phyloP scores from a whole-genome alignment of 169 alveolate genomes.

The Eimeria acervulina region DNA sequence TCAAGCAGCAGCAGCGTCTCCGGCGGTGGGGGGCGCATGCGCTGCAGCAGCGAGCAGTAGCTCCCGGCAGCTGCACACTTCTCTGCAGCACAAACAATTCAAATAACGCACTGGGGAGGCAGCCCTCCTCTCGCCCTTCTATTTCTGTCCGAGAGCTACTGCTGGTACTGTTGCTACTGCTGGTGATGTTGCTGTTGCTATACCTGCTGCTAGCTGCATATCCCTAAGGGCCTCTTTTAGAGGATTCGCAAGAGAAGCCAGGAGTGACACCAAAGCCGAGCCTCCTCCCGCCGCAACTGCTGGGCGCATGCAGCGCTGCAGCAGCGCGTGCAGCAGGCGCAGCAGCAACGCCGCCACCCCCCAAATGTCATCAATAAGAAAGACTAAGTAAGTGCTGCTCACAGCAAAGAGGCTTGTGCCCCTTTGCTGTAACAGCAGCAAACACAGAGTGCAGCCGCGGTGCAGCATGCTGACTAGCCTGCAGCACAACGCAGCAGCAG shows the following conservation, averaged over 20 bases:
- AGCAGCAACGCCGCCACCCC: constrained; percentile 60
- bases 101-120: neutral
- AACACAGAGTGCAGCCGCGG: constrained; percentile 66
- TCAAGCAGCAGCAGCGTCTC: constrained; percentile 48
- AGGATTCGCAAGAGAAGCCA: constrained; percentile 54
- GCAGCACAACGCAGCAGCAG: constrained; percentile 36
- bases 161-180: neutral
- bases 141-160: neutral
- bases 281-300: constrained; percentile 25
- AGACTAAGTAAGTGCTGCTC: constrained; percentile 22
- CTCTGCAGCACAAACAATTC: constrained; percentile 35
- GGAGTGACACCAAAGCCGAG: constrained; percentile 28
- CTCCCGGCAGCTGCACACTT: constrained; percentile 37
- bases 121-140: neutral
- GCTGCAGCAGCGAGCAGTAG: constrained; percentile 56
- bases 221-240: constrained; percentile 50
- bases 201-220: constrained; percentile 63
- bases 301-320: constrained; percentile 69
- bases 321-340: constrained; percentile 56
- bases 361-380: constrained; percentile 62
- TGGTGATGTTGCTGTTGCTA: neutral
- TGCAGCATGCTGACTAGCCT: constrained; percentile 51
- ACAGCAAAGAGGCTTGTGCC: constrained; percentile 47
- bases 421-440: constrained; percentile 70
- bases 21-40: constrained; percentile 65